Evolutionary conservation across 352 stramenopile species (phyloP).

Genomic region (Hyaloperonospora brassicae): DNA sequence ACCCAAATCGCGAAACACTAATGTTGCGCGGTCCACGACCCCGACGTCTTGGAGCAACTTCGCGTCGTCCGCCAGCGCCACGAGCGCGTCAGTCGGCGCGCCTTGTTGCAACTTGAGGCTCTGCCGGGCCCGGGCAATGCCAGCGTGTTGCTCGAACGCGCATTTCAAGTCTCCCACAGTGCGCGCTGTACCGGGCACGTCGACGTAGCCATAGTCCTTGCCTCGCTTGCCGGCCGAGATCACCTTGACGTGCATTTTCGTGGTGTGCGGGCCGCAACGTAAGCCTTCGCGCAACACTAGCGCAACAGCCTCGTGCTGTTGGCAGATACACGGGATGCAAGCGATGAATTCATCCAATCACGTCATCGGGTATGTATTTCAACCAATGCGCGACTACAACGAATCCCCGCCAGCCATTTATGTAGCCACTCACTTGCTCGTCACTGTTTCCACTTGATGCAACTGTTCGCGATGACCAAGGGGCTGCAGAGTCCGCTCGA

Average conservation of each 20-base stretch:
- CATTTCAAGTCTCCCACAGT: slow-evolving; percentile 49
- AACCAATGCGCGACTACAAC: slow-evolving; percentile 4
- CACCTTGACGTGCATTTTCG: slow-evolving; percentile 57
- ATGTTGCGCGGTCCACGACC: slow-evolving; percentile 38
- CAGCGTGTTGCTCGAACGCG: slow-evolving; percentile 42
- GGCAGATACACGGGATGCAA: no score
- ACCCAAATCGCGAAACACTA: slow-evolving; percentile 76
- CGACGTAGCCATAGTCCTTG: slow-evolving; percentile 48
- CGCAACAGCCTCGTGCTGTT: no score
- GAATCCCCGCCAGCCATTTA: slow-evolving; percentile 9
- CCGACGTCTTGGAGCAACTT: slow-evolving; percentile 51
- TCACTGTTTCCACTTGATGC: slow-evolving; percentile 3
- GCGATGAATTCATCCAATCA: slow-evolving; percentile 47
- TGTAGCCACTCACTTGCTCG: background rate
- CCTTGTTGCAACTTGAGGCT: slow-evolving; percentile 45
- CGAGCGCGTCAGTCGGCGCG: slow-evolving; percentile 5
- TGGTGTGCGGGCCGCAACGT: slow-evolving; percentile 4
- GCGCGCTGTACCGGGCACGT: slow-evolving; percentile 26
- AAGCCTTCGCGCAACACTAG: background rate
- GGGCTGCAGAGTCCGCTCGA: slow-evolving; percentile 62
- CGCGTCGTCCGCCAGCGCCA: slow-evolving; percentile 48
- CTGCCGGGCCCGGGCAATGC: slow-evolving; percentile 51
- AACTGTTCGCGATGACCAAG: slow-evolving; percentile 38
- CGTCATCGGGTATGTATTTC: slow-evolving; percentile 1
- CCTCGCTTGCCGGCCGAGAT: slow-evolving; percentile 39